Evolutionary conservation across 306 rosid genomes (phyloP), one percentile per base, ranked within the genome.

Genomic region (Mimosa pudica): DNA sequence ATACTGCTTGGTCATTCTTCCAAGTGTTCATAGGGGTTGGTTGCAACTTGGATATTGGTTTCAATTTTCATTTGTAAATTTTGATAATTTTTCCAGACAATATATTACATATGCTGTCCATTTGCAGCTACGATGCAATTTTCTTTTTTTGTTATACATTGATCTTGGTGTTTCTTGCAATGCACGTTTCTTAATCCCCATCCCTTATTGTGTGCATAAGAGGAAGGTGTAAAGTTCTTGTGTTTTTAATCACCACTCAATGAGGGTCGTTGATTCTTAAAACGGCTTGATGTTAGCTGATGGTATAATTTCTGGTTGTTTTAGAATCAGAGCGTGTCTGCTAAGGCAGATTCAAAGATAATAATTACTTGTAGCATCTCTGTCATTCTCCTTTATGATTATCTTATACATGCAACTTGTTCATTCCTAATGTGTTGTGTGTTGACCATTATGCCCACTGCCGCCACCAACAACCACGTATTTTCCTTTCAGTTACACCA

Each of bases 1-100:
- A 36, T 71, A 47, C 61, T 62, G 78, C 75, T 85, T 76, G 76
- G 71, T 77, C 64, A 69, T 64, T 73, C 77, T 77, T 47, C 73
- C 87, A 79, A 75, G 51, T 83, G 83, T 86, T 76, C 75, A 81
- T 81, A 82, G 57, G 84, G 84, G 72, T 36, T 52, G 75, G 60
- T 45, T 81, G 89, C 83, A 73, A 72, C 64, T 66, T 77, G 83
- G 84, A 76, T 82, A 55, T 44, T 65, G 18, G 18, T 62, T 76
- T 87, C 70, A 35, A 80, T 72, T 33, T 61, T 61, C 76, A 78
- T 64, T 30, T 78, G 92, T 89, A 87, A 70, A 89, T 87, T 83
- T 81, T 78, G 84, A 76, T 76, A 75, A 48, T 48, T 60, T 73
- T 73, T 38, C 18, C 54, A 45, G 17, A 57, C 77, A 70, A 66